Evolutionary conservation across 352 stramenopile species (phyloP), one percentile per base, ranked within the genome.

Genomic region (Pythium angustatum): DNA sequence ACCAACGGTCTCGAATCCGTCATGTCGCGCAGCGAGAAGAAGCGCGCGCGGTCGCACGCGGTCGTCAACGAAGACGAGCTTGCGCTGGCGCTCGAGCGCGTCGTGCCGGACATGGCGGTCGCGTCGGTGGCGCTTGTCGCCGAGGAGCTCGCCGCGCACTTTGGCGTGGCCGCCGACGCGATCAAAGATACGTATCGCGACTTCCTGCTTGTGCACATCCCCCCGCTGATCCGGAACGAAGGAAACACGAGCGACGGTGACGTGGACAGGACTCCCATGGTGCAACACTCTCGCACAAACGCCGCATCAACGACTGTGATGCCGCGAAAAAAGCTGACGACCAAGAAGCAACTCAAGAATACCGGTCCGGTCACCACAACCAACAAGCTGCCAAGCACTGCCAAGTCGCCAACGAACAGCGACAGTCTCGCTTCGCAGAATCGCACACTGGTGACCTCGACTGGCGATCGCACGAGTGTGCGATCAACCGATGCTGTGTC

Each of bases 51-150:
- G 31, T 24, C 50, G 11, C 6, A 5, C 21, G 24, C 28, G 5
- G 31, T 6, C 28, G 7, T 47, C 40, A 34, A 11, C 27, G 9
- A 34, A 17, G 41, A 48, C 0, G 40, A 66, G 30, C 34, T 66
- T 17, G 17, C 28, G 2, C 28, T 21, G 5, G 59, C 50, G 21
- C 40, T 61, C 1, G 31, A 11, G 24, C 19, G 9, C 7, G 26
- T 53, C 19, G 17, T 66, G 49, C 50, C 50, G n/a, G 14, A 2
- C 5, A 56, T 66, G 50, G 17, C 5, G 0, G 8, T 31, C 1
- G 38, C 38, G 28, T 56, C 59, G 0, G 22, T 66, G 8, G 26
- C 58, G 2, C 17, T 60, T 5, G 41, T 53, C 15, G 49, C 41
- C 2, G 44, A 59, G 0, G 26, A 27, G 4, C 50, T 66, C 1